Evolutionary conservation across 1,284 basidiomycete genomes (phyloP), one percentile per base, ranked within the genome.

Genomic region (Ustilago lituana): DNA sequence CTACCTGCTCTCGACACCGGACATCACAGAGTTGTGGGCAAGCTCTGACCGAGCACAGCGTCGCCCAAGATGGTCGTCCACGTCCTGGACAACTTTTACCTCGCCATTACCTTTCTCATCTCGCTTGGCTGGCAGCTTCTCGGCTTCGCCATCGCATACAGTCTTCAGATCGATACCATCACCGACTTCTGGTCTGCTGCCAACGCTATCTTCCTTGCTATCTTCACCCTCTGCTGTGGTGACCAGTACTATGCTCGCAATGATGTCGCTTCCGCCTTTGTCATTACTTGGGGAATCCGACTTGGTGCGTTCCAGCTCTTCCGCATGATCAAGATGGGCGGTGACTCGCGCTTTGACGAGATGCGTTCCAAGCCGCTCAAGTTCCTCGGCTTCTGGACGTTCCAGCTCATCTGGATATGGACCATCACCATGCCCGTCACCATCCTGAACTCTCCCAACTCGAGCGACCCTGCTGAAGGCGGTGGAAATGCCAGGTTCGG

Each of bases 41-140:
- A 24, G n/a, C 37, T 38, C 19, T 27, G 2, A 7, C 14, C 17
- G 43, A 22, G 43, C 27, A 39, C 5, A 12, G 11, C 14, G 3
- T 39, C 9, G 29, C 23, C 39, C 37, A 65, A 17, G 2, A 71
- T 71, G 68, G 54, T 62, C 22, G 63, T 71, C 19, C 59, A 71
- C 36, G 63, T 66, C 9, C 85, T 91, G 17, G 89, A 90, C 82
- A 82, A 83, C 39, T 89, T 87, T 78, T 90, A 90, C 76, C 85
- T 91, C 4, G 82, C 84, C n/a, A 84, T 91, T 31, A 89, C 89
- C 6, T 81, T 89, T 22, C 84, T 91, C 33, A 85, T 91, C 56
- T 90, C 89, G 0, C 79, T 88, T 22, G 88, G 83, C 19, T 90
- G 88, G 81, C 90, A 91, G 77, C 82, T 88, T 1, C 65, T 85